A percentile compares a stretch with the other conserved stretches of the same genome.
These are phyloP conservation scores for Citrus inodora DNA, from an alignment of 345 rosid species.

Conservation along the genomic window DNA sequence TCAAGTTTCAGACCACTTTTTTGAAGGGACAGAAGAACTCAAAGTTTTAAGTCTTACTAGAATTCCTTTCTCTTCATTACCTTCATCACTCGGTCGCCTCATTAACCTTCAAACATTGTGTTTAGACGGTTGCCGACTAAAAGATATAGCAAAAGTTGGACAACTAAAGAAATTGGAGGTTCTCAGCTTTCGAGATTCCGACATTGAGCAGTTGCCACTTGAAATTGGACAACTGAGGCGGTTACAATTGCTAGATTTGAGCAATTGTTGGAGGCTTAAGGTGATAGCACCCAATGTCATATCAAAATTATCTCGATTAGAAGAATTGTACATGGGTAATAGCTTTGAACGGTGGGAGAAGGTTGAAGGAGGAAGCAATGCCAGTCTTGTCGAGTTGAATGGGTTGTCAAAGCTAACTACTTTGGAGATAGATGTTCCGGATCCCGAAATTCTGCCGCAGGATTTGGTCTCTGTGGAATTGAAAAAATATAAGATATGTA, in stretches of 20 bases:
- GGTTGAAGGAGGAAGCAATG: not conserved
- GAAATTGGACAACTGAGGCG: not conserved
- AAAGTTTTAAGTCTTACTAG: slow-evolving; percentile 15
- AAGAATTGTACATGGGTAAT: accelerated
- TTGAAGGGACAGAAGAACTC: slow-evolving; percentile 1
- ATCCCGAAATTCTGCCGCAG: not conserved
- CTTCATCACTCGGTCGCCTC: slow-evolving; percentile 6
- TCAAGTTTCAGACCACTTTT: slow-evolving; percentile 7
- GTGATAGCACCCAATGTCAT: not conserved
- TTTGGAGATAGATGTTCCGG: not conserved
- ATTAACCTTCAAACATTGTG: slow-evolving; percentile 12
- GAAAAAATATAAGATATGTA: not conserved
- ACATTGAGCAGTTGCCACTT: accelerated
- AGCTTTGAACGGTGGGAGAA: not conserved
- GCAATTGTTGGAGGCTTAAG: not conserved
- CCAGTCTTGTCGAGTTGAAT: slow-evolving; percentile 22
- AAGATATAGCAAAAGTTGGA: not conserved
- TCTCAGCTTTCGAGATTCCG: not conserved
- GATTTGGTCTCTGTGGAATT: not conserved
- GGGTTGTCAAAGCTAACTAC: slow-evolving; percentile 1
- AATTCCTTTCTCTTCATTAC: not conserved
- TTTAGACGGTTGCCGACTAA: not conserved
- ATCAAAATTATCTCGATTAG: not conserved
- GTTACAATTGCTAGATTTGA: not conserved
- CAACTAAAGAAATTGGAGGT: not conserved